Evolutionary conservation across 176 grass and related monocot species (phyloP), one percentile per base, ranked within the genome.

Genomic region (Oryza rufipogon): DNA sequence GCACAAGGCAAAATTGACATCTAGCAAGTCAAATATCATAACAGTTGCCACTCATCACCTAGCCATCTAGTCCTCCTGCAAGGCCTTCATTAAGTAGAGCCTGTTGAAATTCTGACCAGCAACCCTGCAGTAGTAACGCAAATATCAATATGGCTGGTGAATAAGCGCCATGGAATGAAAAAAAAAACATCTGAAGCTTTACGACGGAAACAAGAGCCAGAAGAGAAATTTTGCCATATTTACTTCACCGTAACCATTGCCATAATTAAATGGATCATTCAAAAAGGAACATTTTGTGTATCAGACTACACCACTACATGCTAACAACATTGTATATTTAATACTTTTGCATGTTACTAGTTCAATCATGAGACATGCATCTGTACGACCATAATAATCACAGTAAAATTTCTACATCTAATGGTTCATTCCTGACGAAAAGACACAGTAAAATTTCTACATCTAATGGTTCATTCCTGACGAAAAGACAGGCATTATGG

Each of bases 51-150:
- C 45, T 61, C 44, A 8, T 36, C 74, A 68, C 78, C 84, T 68
- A 88, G 41, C 25, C 72, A 26, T 72, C 81, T 91, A 93, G n/a
- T 93, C 89, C 58, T 97, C 92, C 38, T 97, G 92, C 86, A 97
- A 83, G 32, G 92, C 88, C 88, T 97, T 97, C 90, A 97, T 94
- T 75, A 94, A 82, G 70, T 92, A 91, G 71, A 97, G 83, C 74
- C 86, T 92, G 86, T 86, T 81, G 80, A 97, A 97, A 82, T 89
- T 93, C 86, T 94, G 94, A 30, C 92, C 94, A 76, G 92, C 82
- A 80, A 91, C 92, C 64, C 94, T 97, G 90, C 41, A 82, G 87
- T 63, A 30, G 38, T 52, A 26, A 75, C 19, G 41, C 11, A 79
- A 75, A 64, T 23, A 75, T 76, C 26, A 64, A 80, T 47, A 73